These are phyloP conservation scores for Penium margaritaceum DNA, from an alignment of 139 green algal genomes.

Conservation along the genomic window DNA sequence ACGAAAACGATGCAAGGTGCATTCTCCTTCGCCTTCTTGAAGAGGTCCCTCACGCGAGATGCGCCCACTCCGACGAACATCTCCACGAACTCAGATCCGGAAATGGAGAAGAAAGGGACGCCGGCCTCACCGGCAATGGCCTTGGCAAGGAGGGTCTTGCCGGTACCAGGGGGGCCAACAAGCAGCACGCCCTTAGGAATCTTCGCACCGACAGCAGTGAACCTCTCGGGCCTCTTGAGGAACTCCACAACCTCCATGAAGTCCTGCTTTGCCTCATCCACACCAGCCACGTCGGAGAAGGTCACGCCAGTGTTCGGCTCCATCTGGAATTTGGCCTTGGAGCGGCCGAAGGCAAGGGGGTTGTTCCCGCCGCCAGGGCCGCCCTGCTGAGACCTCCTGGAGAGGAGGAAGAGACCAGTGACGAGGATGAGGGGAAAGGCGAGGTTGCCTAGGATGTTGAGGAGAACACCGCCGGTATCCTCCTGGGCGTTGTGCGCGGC, in stretches of 20 bases:
- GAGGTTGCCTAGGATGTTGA: slow-evolving; percentile 80
- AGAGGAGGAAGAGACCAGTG: slow-evolving; percentile 97
- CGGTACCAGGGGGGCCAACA: slow-evolving; percentile 88
- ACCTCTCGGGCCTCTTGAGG: slow-evolving; percentile 96
- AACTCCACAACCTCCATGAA: slow-evolving; percentile 99
- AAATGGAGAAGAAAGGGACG: slow-evolving; percentile 96
- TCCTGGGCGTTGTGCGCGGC: slow-evolving; percentile 86
- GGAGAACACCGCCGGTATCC: slow-evolving; percentile 76
- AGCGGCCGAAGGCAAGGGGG: slow-evolving; percentile 95
- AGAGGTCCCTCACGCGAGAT: slow-evolving; percentile 88
- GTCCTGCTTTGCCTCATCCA: slow-evolving; percentile 98
- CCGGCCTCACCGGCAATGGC: slow-evolving; percentile 93
- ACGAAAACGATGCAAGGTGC: slow-evolving; percentile 98
- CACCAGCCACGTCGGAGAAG: slow-evolving; percentile 93
- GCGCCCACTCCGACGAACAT: slow-evolving; percentile 97
- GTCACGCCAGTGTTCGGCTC: slow-evolving; percentile 97
- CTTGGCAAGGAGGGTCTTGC: slow-evolving; percentile 97
- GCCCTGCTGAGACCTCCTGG: slow-evolving; percentile 61
- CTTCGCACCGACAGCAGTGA: slow-evolving; percentile 91
- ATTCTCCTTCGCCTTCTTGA: slow-evolving; percentile 98
- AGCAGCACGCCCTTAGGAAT: slow-evolving; percentile 98
- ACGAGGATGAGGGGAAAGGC: slow-evolving; percentile 97
- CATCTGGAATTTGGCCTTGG: slow-evolving; percentile 88
- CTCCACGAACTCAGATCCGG: slow-evolving; percentile 97
- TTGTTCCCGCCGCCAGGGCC: slow-evolving; percentile 78